Evolutionary conservation across 805 yeast species (phyloP), one percentile per base, ranked within the genome.

Genomic region (Gaillardinia entomophila): DNA sequence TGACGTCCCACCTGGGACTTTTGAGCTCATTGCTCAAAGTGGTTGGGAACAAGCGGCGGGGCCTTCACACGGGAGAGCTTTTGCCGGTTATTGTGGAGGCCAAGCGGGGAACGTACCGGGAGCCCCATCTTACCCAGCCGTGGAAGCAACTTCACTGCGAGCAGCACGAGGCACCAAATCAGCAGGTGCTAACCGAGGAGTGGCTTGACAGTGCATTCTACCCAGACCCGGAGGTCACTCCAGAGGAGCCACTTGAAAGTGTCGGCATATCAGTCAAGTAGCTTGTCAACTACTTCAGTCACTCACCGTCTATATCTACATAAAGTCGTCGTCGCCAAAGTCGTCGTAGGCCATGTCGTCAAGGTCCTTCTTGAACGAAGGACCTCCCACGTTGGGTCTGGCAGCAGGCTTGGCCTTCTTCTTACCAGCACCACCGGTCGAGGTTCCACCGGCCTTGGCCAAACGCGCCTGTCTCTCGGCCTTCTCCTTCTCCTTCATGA

Each of bases 401-500:
- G 86, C 82, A 35, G 77, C 61, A 36, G 85, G 82, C 61, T 83
- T 82, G 37, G 87, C 96, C 77, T 89, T 90, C 77, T 83, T 82
- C 75, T 89, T 88, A 62, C 95, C 95, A 24, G 94, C 92, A 55
- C 96, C 96, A 49, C 94, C 94, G 16, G 86, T 75, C 25, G 90
- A 77, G 17, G 94, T 83, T 43, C 90, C 92, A 41, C 92, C 90
- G 34, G 85, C 71, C 55, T 79, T 82, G 47, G 82, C 75, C 49
- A 84, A 65, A 58, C 96, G 79, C 16, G 84, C 87, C 50, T 77
- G 84, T 69, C 97, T 85, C 65, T 90, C 97, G 34, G 82, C 82
- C 55, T 80, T 82, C 59, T 81, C 87, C 65, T 90, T 90, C 35
- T 88, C 95, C 50, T 82, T 88, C 41, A 82, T 68, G 35, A 81